Percentiles rank a stretch among this genome's conserved stretches.
phyloP scores from a whole-genome alignment of 176 grass and related monocot species.

The Avena atlantica region DNA sequence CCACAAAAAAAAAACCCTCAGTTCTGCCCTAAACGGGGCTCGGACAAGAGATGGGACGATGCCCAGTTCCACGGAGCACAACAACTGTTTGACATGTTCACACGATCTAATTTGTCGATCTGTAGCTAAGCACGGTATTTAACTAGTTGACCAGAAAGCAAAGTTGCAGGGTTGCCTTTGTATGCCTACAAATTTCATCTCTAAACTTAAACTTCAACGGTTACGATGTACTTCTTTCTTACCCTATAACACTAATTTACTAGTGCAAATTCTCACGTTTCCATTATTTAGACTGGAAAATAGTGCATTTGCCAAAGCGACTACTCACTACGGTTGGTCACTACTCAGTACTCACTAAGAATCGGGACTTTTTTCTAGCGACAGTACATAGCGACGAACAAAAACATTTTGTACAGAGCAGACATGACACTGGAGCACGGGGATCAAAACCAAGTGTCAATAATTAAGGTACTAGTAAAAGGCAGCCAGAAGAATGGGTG shows the following conservation, averaged over 20 bases:
- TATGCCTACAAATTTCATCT: neutral
- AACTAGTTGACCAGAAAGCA: neutral
- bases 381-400: neutral
- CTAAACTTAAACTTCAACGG: neutral
- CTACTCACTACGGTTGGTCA: neutral
- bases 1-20: no score
- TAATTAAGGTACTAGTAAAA: neutral
- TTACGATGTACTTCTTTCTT: neutral
- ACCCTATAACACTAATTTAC: neutral
- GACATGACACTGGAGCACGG: neutral
- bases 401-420: neutral
- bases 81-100: no score
- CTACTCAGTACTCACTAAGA: no score
- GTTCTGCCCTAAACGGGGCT: no score
- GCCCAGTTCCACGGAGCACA: no score
- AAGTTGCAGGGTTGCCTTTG: neutral
- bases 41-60: no score
- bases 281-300: neutral
- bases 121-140: neutral
- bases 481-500: neutral
- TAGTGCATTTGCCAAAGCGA: neutral
- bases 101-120: neutral
- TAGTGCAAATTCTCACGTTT: neutral
- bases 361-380: slow-evolving; percentile 11
- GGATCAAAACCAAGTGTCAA: neutral